Percentiles rank a stretch among this genome's conserved stretches.
phyloP scores from a whole-genome alignment of 768 basidiomycete genomes.

The Amanita muscaria region DNA sequence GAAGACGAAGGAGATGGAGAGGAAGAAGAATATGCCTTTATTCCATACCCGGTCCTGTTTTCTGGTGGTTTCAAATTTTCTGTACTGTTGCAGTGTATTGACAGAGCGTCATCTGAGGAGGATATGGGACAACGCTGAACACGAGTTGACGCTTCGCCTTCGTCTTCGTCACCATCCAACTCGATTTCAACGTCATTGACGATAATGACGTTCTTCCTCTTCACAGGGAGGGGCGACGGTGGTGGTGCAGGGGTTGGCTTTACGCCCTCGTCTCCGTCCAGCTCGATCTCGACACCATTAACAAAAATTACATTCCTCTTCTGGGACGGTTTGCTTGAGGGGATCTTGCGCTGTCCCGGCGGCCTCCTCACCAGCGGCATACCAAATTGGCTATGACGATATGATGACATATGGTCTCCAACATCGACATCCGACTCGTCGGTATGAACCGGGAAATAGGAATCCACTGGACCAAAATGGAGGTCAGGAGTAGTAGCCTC shows the following conservation, averaged over 20 bases:
- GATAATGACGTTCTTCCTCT: constrained; percentile 27
- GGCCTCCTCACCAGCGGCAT: not conserved
- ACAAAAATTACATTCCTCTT: constrained; percentile 1
- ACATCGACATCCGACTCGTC: not conserved
- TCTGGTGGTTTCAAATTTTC: constrained; percentile 7
- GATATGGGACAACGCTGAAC: not conserved
- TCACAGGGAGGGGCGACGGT: not conserved
- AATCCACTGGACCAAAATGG: constrained; percentile 7
- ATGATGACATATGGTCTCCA: not conserved
- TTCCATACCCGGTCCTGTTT: not conserved
- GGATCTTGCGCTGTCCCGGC: no score
- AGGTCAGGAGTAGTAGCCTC: constrained; percentile 2
- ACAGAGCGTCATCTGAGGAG: not conserved
- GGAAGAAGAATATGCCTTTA: not conserved
- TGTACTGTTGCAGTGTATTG: not conserved
- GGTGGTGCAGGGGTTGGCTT: no score
- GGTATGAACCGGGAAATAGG: not conserved
- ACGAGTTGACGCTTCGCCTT: not conserved
- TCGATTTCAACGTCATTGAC: constrained; percentile 34
- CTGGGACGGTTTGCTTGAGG: no score
- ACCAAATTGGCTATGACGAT: not conserved
- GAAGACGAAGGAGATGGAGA: not conserved
- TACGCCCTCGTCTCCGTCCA: constrained; percentile 18
- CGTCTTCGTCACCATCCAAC: constrained; percentile 17
- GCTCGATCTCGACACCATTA: constrained; percentile 28